These are phyloP conservation scores for Blepharisma japonicum DNA, from an alignment of 73 alveolate genomes.

Conservation along the genomic window DNA sequence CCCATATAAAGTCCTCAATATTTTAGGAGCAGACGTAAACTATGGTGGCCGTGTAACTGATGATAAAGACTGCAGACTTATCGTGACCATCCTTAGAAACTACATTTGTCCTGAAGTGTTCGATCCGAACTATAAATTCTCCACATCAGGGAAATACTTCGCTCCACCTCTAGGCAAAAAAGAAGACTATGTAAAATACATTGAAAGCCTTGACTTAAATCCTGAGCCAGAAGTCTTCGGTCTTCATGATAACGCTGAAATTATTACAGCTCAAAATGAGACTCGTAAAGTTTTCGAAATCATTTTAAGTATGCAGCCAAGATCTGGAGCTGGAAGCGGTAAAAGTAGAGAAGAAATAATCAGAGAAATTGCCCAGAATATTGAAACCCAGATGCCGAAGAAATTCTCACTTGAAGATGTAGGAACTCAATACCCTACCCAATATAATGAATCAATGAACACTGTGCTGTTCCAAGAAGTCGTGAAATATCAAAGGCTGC, in stretches of 20 bases:
- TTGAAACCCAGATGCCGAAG: slow-evolving; percentile 87
- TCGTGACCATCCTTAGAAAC: slow-evolving; percentile 90
- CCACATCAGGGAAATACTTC: slow-evolving; percentile 89
- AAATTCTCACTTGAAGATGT: slow-evolving; percentile 96
- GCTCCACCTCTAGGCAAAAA: slow-evolving; percentile 95
- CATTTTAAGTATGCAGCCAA: slow-evolving; percentile 91
- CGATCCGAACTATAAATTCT: slow-evolving; percentile 81
- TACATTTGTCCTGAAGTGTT: slow-evolving; percentile 92
- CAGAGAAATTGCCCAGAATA: slow-evolving; percentile 77
- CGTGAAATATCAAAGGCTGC: slow-evolving; percentile 87
- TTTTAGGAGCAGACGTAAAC: slow-evolving; percentile 98
- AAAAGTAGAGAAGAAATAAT: slow-evolving; percentile 92
- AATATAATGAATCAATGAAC: slow-evolving; percentile 98
- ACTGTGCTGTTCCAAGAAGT: slow-evolving; percentile 96
- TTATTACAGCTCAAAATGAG: slow-evolving; percentile 96
- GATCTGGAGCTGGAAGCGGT: slow-evolving; percentile 93
- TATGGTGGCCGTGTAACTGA: slow-evolving; percentile 99
- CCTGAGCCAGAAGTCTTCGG: slow-evolving; percentile 99
- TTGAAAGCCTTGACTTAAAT: slow-evolving; percentile 91
- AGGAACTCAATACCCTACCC: slow-evolving; percentile 92
- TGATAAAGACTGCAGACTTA: slow-evolving; percentile 92
- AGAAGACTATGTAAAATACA: slow-evolving; percentile 95
- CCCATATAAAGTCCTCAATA: slow-evolving; percentile 95
- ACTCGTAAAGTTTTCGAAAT: slow-evolving; percentile 90
- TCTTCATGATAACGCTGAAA: slow-evolving; percentile 99